A percentile compares a stretch with the other conserved stretches of the same genome.
Conservation (phyloP, 1,139 yeast species). For the Yamadazyma membranifaciens region DNA sequence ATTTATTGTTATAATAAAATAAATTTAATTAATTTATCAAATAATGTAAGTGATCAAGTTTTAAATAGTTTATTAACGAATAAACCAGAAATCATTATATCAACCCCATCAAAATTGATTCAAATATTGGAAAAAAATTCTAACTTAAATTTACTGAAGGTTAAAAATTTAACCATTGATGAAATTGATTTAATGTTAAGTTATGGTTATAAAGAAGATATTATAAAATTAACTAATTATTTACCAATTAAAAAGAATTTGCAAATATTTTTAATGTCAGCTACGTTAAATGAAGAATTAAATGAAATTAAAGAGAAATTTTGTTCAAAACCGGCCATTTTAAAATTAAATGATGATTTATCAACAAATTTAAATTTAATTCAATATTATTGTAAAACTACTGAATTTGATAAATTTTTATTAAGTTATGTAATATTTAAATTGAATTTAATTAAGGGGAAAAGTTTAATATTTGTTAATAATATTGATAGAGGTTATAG, state of each 20-base stretch:
- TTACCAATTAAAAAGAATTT: conserved; percentile 72
- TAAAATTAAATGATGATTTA: conserved; percentile 72
- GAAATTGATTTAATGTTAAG: conserved; percentile 92
- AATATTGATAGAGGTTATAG: conserved; percentile 95
- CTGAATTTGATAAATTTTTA: conserved; percentile 89
- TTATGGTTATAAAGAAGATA: conserved; percentile 88
- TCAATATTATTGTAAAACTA: conserved; percentile 84
- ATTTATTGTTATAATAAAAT: conserved; percentile 70
- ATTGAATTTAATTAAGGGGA: conserved; percentile 84
- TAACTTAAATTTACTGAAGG: conserved; percentile 45
- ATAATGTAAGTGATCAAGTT: conserved; percentile 70
- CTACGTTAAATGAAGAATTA: conserved; percentile 87
- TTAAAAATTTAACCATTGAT: conserved; percentile 80
- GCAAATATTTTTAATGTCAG: conserved; percentile 95
- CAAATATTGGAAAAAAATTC: conserved; percentile 53
- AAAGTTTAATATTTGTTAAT: conserved; percentile 87
- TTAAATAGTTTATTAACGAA: conserved; percentile 67
- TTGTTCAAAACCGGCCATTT: conserved; percentile 83
- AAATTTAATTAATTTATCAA: conserved; percentile 70
- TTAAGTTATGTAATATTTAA: conserved; percentile 90
- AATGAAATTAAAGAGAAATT: conserved; percentile 70
- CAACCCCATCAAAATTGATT: conserved; percentile 84
- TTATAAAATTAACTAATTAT: conserved; percentile 58
- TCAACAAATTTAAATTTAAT: conserved; percentile 57
- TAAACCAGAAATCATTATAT: conserved; percentile 75